phyloP scores from a whole-genome alignment of 495 filamentous ascomycete species.

The Amorphotheca resinae region DNA sequence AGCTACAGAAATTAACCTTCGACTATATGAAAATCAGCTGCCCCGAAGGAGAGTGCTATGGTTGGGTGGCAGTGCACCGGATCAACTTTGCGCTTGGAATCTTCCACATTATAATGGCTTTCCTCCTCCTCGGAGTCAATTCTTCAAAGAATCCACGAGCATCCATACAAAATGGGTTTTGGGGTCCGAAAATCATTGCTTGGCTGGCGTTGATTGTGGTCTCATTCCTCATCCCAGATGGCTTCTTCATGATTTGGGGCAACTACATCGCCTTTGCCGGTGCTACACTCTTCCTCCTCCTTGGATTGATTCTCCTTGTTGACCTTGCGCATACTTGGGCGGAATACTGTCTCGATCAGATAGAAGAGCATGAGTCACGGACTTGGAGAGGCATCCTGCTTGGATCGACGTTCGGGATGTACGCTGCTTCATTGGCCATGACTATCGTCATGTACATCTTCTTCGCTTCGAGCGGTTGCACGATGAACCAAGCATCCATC shows the following conservation, averaged over 20 bases:
- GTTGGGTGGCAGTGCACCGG: slow-evolving; percentile 90
- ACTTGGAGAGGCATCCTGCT: slow-evolving; percentile 79
- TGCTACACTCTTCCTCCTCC: slow-evolving; percentile 86
- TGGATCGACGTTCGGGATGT: slow-evolving; percentile 90
- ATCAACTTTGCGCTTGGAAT: slow-evolving; percentile 95
- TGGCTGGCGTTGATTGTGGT: slow-evolving; percentile 80
- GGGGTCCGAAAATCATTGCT: slow-evolving; percentile 66
- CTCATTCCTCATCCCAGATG: slow-evolving; percentile 90
- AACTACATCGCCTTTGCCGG: slow-evolving; percentile 83
- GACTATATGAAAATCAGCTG: slow-evolving; percentile 93
- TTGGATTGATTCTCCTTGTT: slow-evolving; percentile 85
- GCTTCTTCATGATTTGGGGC: slow-evolving; percentile 92
- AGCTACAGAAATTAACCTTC: slow-evolving; percentile 77
- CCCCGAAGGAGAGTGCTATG: slow-evolving; percentile 80
- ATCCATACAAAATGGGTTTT: slow-evolving; percentile 85
- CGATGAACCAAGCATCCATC: slow-evolving; percentile 82
- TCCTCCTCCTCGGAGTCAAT: slow-evolving; percentile 75
- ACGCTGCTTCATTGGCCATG: slow-evolving; percentile 77
- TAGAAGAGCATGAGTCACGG: slow-evolving; percentile 76
- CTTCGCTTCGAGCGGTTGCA: slow-evolving; percentile 71
- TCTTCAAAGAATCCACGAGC: slow-evolving; percentile 81
- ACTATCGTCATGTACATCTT: slow-evolving; percentile 96
- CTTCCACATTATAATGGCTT: slow-evolving; percentile 77
- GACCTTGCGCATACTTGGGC: slow-evolving; percentile 98
- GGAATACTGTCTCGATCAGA: slow-evolving; percentile 86